Conservation (phyloP, 371 early-diverging fungal species). For the Apophysomyces ossiformis region DNA sequence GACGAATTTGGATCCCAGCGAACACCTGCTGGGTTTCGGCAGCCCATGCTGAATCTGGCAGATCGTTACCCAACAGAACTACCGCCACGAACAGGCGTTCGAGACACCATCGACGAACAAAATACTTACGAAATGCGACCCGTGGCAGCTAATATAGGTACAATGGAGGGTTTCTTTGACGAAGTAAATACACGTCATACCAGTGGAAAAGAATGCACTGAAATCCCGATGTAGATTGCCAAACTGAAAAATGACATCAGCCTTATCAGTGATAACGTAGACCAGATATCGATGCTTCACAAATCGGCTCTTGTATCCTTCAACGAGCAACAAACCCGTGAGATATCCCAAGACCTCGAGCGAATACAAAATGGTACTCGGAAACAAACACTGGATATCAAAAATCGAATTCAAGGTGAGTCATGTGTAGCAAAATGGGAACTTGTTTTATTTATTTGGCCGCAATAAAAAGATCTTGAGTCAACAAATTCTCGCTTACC, state of each 20-base stretch:
- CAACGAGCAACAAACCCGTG: constrained; percentile 44
- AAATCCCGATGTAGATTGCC: constrained; percentile 29
- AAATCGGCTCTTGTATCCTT: constrained; percentile 32
- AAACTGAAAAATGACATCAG: constrained; percentile 32
- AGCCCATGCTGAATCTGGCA: constrained; percentile 5
- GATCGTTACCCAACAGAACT: constrained; percentile 16
- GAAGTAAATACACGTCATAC: constrained; percentile 24
- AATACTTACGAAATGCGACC: constrained; percentile 24
- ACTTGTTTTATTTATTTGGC: not conserved
- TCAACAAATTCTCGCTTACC: constrained; percentile 24
- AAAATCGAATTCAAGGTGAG: constrained; percentile 36
- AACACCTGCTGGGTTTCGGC: constrained; percentile 28
- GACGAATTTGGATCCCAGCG: constrained; percentile 39
- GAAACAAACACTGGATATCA: constrained; percentile 32
- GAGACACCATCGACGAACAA: constrained; percentile 4
- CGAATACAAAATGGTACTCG: constrained; percentile 33
- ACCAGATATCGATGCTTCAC: constrained; percentile 41
- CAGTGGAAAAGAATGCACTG: not conserved
- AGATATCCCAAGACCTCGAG: constrained; percentile 35
- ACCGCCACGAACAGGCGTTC: constrained; percentile 17
- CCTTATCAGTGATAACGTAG: constrained; percentile 35
- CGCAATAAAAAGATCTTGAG: constrained; percentile 29
- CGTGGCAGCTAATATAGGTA: constrained; percentile 20
- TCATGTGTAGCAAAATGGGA: not conserved
- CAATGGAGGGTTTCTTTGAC: constrained; percentile 40